phyloP scores from a whole-genome alignment of 495 filamentous ascomycete species.

The Trichoderma orchidacearum region DNA sequence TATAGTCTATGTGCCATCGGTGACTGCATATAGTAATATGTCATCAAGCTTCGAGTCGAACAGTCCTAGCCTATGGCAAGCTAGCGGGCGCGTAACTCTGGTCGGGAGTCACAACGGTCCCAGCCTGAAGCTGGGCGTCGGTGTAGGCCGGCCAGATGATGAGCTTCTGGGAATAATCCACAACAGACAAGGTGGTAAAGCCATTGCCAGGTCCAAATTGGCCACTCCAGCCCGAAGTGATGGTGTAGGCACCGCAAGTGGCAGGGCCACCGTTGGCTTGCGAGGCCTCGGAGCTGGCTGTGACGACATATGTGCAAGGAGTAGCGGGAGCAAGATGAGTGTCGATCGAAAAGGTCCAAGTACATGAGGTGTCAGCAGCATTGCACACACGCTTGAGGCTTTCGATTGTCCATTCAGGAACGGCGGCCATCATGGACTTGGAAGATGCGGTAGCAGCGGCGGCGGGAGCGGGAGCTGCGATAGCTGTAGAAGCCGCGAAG shows the following conservation, averaged over 20 bases:
- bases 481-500: constrained; percentile 20
- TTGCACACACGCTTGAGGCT: constrained; percentile 35
- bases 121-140: constrained; percentile 30
- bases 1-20: too few species aligned
- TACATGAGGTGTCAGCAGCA: constrained; percentile 27
- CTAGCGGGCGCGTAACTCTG: constrained; percentile 28
- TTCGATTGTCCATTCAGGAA: constrained; percentile 33
- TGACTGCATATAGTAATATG: too few species aligned
- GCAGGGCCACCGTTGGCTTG: constrained; percentile 24
- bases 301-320: constrained; percentile 27
- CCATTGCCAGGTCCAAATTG: constrained; percentile 37
- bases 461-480: constrained; percentile 20
- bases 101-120: constrained; percentile 34
- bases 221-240: constrained; percentile 42
- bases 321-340: constrained; percentile 14
- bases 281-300: constrained; percentile 4
- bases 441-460: constrained; percentile 1
- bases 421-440: constrained; percentile 24
- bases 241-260: constrained; percentile 32
- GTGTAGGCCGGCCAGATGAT: constrained; percentile 37
- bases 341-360: constrained; percentile 33
- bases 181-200: constrained; percentile 38
- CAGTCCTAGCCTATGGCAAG: background rate
- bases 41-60: too few species aligned
- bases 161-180: constrained; percentile 22